Evolutionary conservation across 2,329 filamentous ascomycete species (phyloP).

Genomic region (Paracorniculantispora psalliotae): DNA sequence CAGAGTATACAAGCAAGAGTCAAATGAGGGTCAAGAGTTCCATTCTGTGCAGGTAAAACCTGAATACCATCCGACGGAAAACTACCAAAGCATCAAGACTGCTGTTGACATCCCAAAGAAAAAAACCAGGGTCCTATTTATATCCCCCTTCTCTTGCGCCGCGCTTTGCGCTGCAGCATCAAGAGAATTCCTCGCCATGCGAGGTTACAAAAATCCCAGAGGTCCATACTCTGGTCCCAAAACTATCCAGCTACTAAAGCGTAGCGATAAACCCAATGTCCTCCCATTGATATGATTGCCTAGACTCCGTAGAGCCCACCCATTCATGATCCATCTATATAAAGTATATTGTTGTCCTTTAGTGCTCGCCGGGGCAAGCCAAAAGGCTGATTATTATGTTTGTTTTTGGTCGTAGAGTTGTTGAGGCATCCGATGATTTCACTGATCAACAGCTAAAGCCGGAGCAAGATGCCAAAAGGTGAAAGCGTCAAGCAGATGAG

Average conservation of each 20-base stretch:
- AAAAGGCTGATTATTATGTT: slow-evolving; percentile 6
- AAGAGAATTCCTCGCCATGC: slow-evolving; percentile 5
- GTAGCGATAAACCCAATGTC: neutral
- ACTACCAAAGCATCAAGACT: slow-evolving; percentile 10
- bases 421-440: slow-evolving; percentile 5
- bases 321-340: neutral
- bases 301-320: neutral
- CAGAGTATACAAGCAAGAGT: too few species aligned
- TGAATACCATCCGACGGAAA: neutral
- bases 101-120: slow-evolving; percentile 4
- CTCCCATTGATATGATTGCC: neutral
- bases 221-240: neutral
- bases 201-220: too few species aligned
- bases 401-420: slow-evolving; percentile 4
- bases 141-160: slow-evolving; percentile 1
- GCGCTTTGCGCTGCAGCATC: neutral
- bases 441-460: slow-evolving; percentile 12
- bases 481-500: slow-evolving; percentile 4
- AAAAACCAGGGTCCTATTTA: slow-evolving; percentile 12
- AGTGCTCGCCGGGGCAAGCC: neutral
- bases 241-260: neutral
- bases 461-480: slow-evolving; percentile 3
- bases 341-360: slow-evolving; percentile 6
- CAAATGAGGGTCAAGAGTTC: slow-evolving; percentile 2
- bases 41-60: slow-evolving; percentile 6